phyloP scores from a whole-genome alignment of 352 stramenopile species.

The Pythium phragmitis region DNA sequence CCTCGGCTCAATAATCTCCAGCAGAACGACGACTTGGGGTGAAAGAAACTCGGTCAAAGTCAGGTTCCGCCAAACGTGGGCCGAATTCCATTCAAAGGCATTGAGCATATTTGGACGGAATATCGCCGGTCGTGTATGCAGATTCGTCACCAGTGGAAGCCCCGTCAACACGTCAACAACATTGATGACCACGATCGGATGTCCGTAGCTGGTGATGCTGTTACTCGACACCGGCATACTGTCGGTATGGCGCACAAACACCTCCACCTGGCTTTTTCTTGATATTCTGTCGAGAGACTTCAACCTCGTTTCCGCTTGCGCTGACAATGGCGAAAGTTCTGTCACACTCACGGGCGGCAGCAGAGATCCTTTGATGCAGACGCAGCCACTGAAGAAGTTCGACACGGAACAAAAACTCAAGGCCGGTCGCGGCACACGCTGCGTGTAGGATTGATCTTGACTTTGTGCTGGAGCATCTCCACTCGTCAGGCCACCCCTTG shows the following conservation, averaged over 20 bases:
- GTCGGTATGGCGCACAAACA: conserved; percentile 46
- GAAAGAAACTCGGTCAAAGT: conserved; percentile 34
- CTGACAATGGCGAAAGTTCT: conserved; percentile 8
- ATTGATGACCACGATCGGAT: conserved; percentile 45
- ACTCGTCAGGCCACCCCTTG: not conserved
- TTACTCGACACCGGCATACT: conserved; percentile 45
- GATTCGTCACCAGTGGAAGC: conserved; percentile 30
- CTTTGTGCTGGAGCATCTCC: not conserved
- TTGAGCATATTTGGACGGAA: conserved; percentile 10
- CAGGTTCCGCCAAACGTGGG: not conserved
- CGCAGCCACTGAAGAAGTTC: conserved; percentile 2
- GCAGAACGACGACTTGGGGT: conserved; percentile 43
- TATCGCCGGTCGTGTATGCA: conserved; percentile 26
- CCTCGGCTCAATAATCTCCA: conserved; percentile 52
- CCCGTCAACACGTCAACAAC: conserved; percentile 55
- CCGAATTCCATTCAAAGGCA: conserved; percentile 49
- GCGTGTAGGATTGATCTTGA: not conserved
- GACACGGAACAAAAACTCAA: not conserved
- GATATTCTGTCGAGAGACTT: conserved; percentile 13
- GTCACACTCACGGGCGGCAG: not conserved
- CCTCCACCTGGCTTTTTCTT: conserved; percentile 30
- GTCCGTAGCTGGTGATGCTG: conserved; percentile 28
- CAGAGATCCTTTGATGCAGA: conserved; percentile 16
- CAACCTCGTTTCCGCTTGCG: not conserved
- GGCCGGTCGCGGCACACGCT: too few relatives aligned